Evolutionary conservation across 2,329 filamentous ascomycete species (phyloP), one percentile per base, ranked within the genome.

Genomic region (Apiospora malaysiana): DNA sequence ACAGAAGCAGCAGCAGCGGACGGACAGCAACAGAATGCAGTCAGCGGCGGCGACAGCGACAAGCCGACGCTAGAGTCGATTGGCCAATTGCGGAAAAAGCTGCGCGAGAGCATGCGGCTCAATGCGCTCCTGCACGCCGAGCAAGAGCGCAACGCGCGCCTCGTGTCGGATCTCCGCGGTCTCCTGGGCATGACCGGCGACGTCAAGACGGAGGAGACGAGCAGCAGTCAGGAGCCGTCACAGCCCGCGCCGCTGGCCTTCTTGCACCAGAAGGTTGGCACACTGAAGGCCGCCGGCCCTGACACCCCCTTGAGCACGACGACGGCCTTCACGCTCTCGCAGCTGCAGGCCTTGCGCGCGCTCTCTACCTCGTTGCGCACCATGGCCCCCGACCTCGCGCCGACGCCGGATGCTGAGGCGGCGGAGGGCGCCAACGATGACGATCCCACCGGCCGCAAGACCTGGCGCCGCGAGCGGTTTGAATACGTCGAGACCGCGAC

Each of bases 401-500:
- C 42, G 45, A 63, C 68, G 70, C 72, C 16, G 73, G 74, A 0
- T 77, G 78, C 79, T 66, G 81, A 85, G 73, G 72, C 77, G 56
- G 73, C 75, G 73, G 74, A 78, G 68, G 71, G 75, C n/a, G 76
- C 76, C 3, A 76, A 78, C 8, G 78, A 80, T 12, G 79, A 80
- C 7, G 77, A 51, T n/a, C 43, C 23, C 59, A 77, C 21, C 77
- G 81, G 72, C 23, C 78, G 84, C 69, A 85, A 86, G 77, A 87
- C 87, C 65, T 93, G 90, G 83, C 87, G 91, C 49, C 88, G 90
- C 69, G 91, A 96, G 79, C 86, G 95, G 72, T 86, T 92, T 70
- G 88, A 92, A 74, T 98, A 98, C 79, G 91, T 98, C 67, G 95
- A 98, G 82, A 88, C 88, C 69, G 91, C 94, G 77, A 93, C 93